Evolutionary conservation across 2,329 filamentous ascomycete species (phyloP).

Genomic region (Aspergillus pseudonomiae): DNA sequence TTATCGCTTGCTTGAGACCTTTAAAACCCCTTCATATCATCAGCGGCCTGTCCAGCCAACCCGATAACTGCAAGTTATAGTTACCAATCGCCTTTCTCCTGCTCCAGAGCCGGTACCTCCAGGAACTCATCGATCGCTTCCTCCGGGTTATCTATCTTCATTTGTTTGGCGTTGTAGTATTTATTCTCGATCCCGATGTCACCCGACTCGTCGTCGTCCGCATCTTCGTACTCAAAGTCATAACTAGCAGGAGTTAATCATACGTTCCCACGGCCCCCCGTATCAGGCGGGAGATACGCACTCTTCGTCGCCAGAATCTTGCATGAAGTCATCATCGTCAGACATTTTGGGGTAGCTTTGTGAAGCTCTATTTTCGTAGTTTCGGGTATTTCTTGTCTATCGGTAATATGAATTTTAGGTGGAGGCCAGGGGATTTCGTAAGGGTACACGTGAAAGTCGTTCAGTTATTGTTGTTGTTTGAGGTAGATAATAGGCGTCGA

Average conservation of each 20-base stretch:
- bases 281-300: constrained; percentile 47
- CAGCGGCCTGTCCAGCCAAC: constrained; percentile 15
- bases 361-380: neutral
- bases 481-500: constrained; percentile 8
- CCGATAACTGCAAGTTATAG: constrained; percentile 10
- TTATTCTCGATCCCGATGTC: constrained; percentile 98
- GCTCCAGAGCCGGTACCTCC: constrained; percentile 79
- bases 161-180: constrained; percentile 99
- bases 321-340: constrained; percentile 89
- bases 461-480: constrained; percentile 1
- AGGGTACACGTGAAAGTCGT: neutral
- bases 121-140: constrained; percentile 91
- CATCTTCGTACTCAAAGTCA: constrained; percentile 97
- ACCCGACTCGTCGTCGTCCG: constrained; percentile 82
- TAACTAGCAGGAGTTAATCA: constrained; percentile 59
- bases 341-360: constrained; percentile 59
- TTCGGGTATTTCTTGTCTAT: neutral
- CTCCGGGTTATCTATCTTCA: constrained; percentile 83
- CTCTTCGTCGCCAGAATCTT: constrained; percentile 86
- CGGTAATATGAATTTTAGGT: neutral
- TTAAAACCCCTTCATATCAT: constrained; percentile 75
- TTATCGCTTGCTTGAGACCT: constrained; percentile 95
- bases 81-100: constrained; percentile 91
- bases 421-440: neutral
- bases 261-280: too few species aligned